Base-by-base conservation (phyloP, 441 rosid species). In the Biscutella auriculata region DNA sequence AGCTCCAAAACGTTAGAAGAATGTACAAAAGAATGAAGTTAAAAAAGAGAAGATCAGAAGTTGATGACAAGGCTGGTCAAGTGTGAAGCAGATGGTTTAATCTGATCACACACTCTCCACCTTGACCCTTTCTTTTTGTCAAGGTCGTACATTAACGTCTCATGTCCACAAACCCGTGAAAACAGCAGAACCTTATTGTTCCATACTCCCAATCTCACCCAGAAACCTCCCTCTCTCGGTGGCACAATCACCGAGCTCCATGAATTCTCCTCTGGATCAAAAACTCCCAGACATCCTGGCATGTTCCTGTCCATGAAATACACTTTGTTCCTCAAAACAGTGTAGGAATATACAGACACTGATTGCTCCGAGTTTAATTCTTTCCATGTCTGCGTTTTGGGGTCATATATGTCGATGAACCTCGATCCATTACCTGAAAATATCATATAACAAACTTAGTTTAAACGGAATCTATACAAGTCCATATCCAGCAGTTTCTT, bases 291-390 rank as follows among this genome's bases (percentile, higher is more conserved):
- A 66, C 75, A 81, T 67, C 98, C 59, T 53, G 86, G 96, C 78
- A 84, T 84, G 75, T 84, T 88, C 96, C 98, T 88, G 73, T 92
- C 95, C 84, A 83, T 83, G 51, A 86, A 86, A 72, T 81, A 86
- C 65, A 88, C 95, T 76, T 82, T 84, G 58, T 83, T 80, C 47
- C 73, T 85, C 53, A 86, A 62, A 47, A 82, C 85, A n/a, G 95
- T 88, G 66, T 88, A 87, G 17, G 98, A 60, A 25, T 67, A 67
- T 0, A 67, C 71, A 14, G 66, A 67, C 15, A 67, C 14, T 29
- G 61, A 30, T 37, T 94, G 73, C 21, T 92, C 98, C 9, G 79
- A 83, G 77, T 84, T 82, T 78, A 86, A 72, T 70, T 83, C 78
- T 7, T 75, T 37, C 98, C 98, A 88, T 51, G 80, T 23, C 65